These are phyloP conservation scores for Wickerhamomyces hampshirensis DNA, from an alignment of 805 yeast species.

Conservation along the genomic window DNA sequence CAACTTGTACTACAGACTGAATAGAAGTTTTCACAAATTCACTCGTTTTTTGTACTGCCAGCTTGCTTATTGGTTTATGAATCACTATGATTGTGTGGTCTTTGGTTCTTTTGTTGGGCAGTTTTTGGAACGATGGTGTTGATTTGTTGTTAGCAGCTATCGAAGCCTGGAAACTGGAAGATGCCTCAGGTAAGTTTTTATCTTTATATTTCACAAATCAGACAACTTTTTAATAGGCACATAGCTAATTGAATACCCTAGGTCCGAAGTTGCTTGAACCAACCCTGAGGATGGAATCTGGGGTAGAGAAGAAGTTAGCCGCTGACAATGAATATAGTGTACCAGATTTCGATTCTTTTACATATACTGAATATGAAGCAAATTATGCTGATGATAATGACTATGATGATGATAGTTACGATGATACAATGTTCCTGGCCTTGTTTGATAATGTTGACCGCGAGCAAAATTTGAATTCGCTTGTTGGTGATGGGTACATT, in stretches of 20 bases:
- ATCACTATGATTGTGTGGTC: not conserved
- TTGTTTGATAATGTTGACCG: constrained; percentile 1
- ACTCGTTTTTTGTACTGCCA: too few relatives aligned
- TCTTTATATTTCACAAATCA: not conserved
- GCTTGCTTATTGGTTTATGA: not conserved
- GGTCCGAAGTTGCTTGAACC: too few relatives aligned
- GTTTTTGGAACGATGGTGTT: constrained; percentile 2
- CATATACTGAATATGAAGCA: too few relatives aligned
- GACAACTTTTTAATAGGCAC: not conserved
- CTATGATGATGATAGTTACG: too few relatives aligned
- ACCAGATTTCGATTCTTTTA: too few relatives aligned
- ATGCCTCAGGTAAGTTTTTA: constrained; percentile 1
- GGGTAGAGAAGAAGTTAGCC: too few relatives aligned
- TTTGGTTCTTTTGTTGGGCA: not conserved
- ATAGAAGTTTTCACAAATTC: too few relatives aligned
- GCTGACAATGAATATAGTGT: too few relatives aligned
- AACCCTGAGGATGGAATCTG: too few relatives aligned
- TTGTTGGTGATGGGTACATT: constrained; percentile 1
- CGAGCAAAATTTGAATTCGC: not conserved
- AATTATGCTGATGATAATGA: too few relatives aligned
- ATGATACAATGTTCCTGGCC: too few relatives aligned
- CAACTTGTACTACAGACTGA: too few relatives aligned
- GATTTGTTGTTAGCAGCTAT: constrained; percentile 4
- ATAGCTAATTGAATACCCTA: not conserved
- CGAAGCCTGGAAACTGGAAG: constrained; percentile 1